Percentiles rank a stretch among this genome's conserved stretches.
These are phyloP conservation scores for Tolypocladium tropicale DNA, from an alignment of 2,329 filamentous ascomycete genomes.

Conservation along the genomic window DNA sequence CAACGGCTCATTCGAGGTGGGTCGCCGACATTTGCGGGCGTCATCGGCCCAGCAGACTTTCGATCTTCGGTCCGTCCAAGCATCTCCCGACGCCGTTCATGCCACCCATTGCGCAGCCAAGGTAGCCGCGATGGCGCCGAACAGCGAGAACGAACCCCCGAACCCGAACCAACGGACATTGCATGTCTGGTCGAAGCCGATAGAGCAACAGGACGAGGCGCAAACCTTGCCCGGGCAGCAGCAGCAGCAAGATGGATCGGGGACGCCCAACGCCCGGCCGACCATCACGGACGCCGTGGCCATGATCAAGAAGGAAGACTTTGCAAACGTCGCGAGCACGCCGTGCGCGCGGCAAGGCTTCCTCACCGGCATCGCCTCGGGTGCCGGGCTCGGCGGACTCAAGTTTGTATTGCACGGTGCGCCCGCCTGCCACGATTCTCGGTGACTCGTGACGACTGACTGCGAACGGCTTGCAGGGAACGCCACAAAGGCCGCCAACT, in stretches of 20 bases:
- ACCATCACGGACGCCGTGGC: slow-evolving; percentile 51
- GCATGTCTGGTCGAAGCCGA: slow-evolving; percentile 25
- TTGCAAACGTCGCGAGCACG: slow-evolving; percentile 61
- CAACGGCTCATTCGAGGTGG: background rate
- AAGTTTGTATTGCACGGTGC: slow-evolving; percentile 67
- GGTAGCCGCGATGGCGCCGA: slow-evolving; percentile 26
- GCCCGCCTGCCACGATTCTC: slow-evolving; percentile 14
- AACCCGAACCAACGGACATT: slow-evolving; percentile 18
- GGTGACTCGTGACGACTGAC: too few relatives aligned
- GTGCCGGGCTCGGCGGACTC: slow-evolving; percentile 64
- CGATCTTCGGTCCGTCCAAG: background rate
- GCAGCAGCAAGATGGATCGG: slow-evolving; percentile 6
- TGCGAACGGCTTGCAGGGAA: slow-evolving; percentile 14
- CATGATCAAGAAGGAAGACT: slow-evolving; percentile 58
- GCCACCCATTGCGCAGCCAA: slow-evolving; percentile 5
- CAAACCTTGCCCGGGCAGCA: slow-evolving; percentile 6
- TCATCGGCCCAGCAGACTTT: background rate
- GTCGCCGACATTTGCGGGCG: background rate
- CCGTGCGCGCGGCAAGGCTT: slow-evolving; percentile 80
- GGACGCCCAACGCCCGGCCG: slow-evolving; percentile 18
- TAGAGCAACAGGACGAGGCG: slow-evolving; percentile 13
- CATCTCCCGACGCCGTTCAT: slow-evolving; percentile 1
- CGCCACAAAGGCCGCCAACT: slow-evolving; percentile 55
- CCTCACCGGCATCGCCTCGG: slow-evolving; percentile 71
- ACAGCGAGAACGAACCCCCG: slow-evolving; percentile 14